Evolutionary conservation across 305 asterid genomes (phyloP).

Genomic region (Withania somnifera): DNA sequence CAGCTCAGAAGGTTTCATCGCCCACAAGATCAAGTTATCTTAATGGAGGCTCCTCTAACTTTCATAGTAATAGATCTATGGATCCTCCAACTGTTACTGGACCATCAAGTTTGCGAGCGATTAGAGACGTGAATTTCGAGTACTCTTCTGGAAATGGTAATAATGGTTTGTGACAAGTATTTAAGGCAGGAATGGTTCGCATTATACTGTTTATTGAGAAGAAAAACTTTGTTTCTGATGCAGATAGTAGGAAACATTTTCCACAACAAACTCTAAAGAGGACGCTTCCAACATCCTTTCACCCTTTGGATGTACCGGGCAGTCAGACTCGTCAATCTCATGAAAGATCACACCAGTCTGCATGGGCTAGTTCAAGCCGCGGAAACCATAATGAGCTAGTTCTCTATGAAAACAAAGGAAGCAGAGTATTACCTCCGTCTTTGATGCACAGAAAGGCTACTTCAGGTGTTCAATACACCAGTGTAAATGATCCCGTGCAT

Average conservation of each 20-base stretch:
- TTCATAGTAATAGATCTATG: conserved; percentile 10
- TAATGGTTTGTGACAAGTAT: not conserved
- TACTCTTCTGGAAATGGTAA: conserved; percentile 14
- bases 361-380: conserved; percentile 21
- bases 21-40: conserved; percentile 22
- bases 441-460: conserved; percentile 34
- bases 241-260: conserved; percentile 19
- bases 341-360: conserved; percentile 27
- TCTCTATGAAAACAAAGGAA: conserved; percentile 36
- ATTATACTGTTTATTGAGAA: conserved; percentile 10
- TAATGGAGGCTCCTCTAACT: conserved; percentile 30
- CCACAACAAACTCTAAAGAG: conserved; percentile 32
- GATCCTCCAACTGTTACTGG: conserved; percentile 23
- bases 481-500: conserved; percentile 37
- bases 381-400: conserved; percentile 19
- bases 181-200: not conserved
- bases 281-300: conserved; percentile 38
- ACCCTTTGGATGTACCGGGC: conserved; percentile 33
- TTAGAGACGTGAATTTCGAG: conserved; percentile 8
- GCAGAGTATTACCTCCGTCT: conserved; percentile 44
- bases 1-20: conserved; percentile 17
- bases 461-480: conserved; percentile 25
- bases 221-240: conserved; percentile 15
- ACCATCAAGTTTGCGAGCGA: conserved; percentile 34
- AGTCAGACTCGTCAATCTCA: conserved; percentile 35